Base-by-base conservation (phyloP, 2,329 filamentous ascomycete genomes). In the Penicillium freii region DNA sequence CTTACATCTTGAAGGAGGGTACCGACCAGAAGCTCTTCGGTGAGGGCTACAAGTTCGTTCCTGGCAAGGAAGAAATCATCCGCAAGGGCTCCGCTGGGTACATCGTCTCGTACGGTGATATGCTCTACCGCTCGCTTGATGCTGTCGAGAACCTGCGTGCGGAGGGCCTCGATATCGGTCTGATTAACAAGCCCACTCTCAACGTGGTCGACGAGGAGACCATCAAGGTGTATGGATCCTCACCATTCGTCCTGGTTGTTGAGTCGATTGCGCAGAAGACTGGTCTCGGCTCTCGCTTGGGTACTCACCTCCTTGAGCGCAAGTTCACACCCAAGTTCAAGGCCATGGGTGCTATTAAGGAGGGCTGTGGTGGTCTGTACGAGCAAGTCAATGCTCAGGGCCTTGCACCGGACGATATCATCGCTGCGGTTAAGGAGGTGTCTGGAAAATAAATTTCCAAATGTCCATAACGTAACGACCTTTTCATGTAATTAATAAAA, bases 251-350 rank as follows among this genome's bases (percentile, higher is more conserved):
- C 6, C 44, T 76, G 19, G 73, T 75, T 2, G 65, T 75, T 7
- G 74, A 76, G 60, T 73, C 72, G 0, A 66, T 76, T 40, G 71
- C 72, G 5, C 73, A 76, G 63, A 76, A 76, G 71, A 76, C 73
- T 5, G 72, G 73, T 36, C 65, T 76, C 9, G 74, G 74, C 8
- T 74, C 71, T 49, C 70, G 73, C 25, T 61, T 76, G 13, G 74
- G 74, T 9, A 71, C 69, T 3, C 69, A 73, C 33, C 60, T 76
- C 8, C 63, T 76, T 21, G 72, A 74, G 60, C 68, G 74, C 48
- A 69, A 71, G 19, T 64, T 76, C 15, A 73, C 68, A 3, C 74
- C 74, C 4, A 73, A 72, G 63, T 76, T 69, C 60, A 71, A 71
- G 60, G 62, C 69, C 2, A 69, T 76, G 47, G 74, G 74, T n/a